phyloP scores from a whole-genome alignment of 108 stramenopile genomes.

The Cyclostephanos tholiformis region DNA sequence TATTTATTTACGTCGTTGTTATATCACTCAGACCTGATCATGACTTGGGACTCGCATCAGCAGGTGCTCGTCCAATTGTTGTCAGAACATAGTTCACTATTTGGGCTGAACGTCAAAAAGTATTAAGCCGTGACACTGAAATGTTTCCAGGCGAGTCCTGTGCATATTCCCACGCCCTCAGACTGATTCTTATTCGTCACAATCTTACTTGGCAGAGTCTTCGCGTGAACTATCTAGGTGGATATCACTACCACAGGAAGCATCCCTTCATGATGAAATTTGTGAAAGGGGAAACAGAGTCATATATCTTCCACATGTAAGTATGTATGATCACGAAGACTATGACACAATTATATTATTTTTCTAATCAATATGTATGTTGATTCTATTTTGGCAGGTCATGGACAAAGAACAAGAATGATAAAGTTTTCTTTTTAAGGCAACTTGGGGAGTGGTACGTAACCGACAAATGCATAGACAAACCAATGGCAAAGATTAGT shows the following conservation, averaged over 20 bases:
- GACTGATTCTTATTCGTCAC: neutral
- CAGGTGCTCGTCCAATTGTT: slow-evolving; percentile 67
- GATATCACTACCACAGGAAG: slow-evolving; percentile 55
- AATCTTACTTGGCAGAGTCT: neutral
- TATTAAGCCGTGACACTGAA: slow-evolving; percentile 54
- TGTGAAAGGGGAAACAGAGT: slow-evolving; percentile 43
- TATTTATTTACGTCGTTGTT: slow-evolving; percentile 71
- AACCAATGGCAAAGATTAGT: slow-evolving; percentile 35
- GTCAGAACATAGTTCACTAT: slow-evolving; percentile 67
- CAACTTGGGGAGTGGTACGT: slow-evolving; percentile 86
- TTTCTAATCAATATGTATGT: slow-evolving; percentile 3
- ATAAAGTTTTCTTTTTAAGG: slow-evolving; percentile 75
- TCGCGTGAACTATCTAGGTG: slow-evolving; percentile 23
- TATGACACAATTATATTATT: neutral
- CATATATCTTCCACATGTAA: slow-evolving; percentile 58
- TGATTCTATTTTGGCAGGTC: slow-evolving; percentile 25
- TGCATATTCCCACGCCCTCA: neutral
- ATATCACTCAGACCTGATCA: slow-evolving; percentile 66
- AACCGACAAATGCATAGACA: slow-evolving; percentile 60
- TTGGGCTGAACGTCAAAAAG: slow-evolving; percentile 77
- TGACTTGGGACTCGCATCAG: slow-evolving; percentile 73
- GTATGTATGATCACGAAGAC: neutral
- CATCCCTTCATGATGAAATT: slow-evolving; percentile 50
- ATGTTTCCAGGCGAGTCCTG: slow-evolving; percentile 53
- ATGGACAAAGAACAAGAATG: slow-evolving; percentile 82